A percentile compares a stretch with the other conserved stretches of the same genome.
Evolutionary conservation across 768 basidiomycete genomes (phyloP).

Genomic region (Rubroboletus satanas): DNA sequence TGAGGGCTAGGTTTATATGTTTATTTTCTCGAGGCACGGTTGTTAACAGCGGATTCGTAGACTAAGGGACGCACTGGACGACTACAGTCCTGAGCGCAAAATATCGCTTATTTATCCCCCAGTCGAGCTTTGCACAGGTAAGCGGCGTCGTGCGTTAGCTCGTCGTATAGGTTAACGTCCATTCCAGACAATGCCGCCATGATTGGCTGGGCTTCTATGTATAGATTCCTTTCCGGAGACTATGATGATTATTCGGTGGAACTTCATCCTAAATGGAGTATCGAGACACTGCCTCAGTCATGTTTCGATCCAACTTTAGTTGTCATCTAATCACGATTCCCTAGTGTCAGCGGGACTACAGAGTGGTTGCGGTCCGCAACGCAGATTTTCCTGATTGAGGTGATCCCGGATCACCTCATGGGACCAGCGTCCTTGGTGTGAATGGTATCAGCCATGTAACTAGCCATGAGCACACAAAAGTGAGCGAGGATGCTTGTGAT

Average conservation of each 20-base stretch:
- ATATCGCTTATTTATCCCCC: constrained; percentile 72
- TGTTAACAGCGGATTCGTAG: constrained; percentile 23
- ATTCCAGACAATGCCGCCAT: constrained; percentile 88
- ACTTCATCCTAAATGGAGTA: constrained; percentile 71
- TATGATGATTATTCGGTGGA: constrained; percentile 60
- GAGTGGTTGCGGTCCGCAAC: not conserved
- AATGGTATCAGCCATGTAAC: not conserved
- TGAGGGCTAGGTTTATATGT: constrained; percentile 56
- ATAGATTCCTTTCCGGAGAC: constrained; percentile 64
- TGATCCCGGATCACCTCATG: not conserved
- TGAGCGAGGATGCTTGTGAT: too few species aligned
- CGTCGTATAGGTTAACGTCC: not conserved
- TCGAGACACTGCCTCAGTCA: constrained; percentile 40
- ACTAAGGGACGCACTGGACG: constrained; percentile 28
- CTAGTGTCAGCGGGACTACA: not conserved
- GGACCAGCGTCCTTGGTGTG: not conserved
- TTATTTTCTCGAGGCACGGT: not conserved
- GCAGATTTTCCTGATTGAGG: not conserved
- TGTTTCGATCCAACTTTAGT: not conserved
- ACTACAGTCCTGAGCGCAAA: constrained; percentile 26
- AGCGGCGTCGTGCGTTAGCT: constrained; percentile 1
- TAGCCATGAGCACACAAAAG: too few species aligned
- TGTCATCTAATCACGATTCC: not conserved
- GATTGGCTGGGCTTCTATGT: constrained; percentile 91
- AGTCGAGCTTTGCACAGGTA: constrained; percentile 75